Evolutionary conservation across 73 alveolate species (phyloP).

Genomic region (Tetrahymena thermophila): DNA sequence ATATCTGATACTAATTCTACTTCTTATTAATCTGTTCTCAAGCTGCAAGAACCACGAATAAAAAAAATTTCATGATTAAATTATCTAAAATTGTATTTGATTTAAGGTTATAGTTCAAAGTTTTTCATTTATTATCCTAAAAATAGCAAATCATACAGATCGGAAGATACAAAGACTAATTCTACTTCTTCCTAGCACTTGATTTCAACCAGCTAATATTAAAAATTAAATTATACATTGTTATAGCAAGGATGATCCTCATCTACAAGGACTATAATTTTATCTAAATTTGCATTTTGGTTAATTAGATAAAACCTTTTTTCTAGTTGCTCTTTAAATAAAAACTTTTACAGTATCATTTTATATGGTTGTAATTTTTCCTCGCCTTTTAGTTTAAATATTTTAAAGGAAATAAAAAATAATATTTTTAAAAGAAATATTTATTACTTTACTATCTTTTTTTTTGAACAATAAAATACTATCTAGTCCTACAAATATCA

Average conservation of each 20-base stretch:
- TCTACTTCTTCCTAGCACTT: background rate
- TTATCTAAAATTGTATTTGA: no score
- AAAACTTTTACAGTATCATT: no score
- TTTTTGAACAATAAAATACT: background rate
- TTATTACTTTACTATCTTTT: background rate
- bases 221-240: background rate
- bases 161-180: background rate
- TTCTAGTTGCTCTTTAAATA: background rate
- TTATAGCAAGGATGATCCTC: background rate
- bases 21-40: background rate
- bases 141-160: background rate
- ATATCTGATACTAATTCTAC: no score
- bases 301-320: background rate
- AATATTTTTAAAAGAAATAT: background rate
- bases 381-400: no score
- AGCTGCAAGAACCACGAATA: background rate
- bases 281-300: background rate
- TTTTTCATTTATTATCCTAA: background rate
- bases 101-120: background rate
- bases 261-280: background rate
- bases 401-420: no score
- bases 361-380: no score
- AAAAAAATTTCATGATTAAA: no score
- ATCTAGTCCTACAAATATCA: background rate
- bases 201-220: background rate